Conservation (phyloP, 208 protist species). For the Herpetomonas tarakana region DNA sequence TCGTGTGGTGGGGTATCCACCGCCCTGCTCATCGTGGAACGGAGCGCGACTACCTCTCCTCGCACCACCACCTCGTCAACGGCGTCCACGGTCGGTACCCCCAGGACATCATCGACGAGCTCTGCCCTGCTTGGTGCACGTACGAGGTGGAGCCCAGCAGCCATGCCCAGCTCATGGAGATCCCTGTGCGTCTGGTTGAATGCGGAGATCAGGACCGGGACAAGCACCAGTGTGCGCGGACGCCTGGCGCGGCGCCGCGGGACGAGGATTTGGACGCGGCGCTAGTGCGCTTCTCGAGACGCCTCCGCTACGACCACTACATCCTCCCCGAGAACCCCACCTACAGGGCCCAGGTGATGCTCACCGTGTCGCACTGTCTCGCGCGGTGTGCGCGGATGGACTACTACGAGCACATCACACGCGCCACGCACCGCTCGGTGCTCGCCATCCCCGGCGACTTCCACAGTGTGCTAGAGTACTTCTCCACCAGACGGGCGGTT, state of each 20-base stretch:
- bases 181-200: neutral
- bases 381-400: constrained; percentile 50
- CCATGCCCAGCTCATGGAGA: constrained; percentile 11
- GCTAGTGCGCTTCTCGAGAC: constrained; percentile 43
- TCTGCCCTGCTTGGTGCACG: constrained; percentile 71
- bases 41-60: constrained; percentile 64
- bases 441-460: constrained; percentile 51
- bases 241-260: neutral
- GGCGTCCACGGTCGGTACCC: constrained; percentile 38
- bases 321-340: constrained; percentile 41
- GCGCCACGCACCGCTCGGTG: constrained; percentile 49
- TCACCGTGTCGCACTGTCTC: constrained; percentile 62
- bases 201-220: neutral
- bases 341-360: constrained; percentile 53
- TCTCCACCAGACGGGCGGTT: constrained; percentile 48
- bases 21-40: constrained; percentile 67
- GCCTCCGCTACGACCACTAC: constrained; percentile 77
- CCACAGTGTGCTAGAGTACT: constrained; percentile 59
- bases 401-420: constrained; percentile 66
- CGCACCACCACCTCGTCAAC: constrained; percentile 24
- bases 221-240: too few relatives aligned
- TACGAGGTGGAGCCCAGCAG: constrained; percentile 47
- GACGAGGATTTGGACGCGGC: constrained; percentile 19
- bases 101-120: constrained; percentile 46
- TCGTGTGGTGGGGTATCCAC: constrained; percentile 78